phyloP scores from a whole-genome alignment of 148 eudicot genomes.

The Silene uniflora region DNA sequence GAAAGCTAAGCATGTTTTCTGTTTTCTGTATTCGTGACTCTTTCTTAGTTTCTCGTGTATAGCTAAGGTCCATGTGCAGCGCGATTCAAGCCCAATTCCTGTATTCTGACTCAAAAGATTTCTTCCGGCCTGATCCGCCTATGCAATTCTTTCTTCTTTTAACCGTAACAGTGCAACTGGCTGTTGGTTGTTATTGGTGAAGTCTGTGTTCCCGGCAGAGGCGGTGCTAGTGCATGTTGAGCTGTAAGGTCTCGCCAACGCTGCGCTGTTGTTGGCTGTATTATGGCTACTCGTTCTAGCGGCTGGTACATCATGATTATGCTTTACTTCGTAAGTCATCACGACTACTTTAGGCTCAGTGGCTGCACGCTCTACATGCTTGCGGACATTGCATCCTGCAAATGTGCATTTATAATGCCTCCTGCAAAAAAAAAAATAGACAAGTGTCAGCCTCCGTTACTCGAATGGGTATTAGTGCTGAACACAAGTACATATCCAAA shows the following conservation, averaged over 20 bases:
- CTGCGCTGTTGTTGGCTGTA: slow-evolving; percentile 34
- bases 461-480: too few relatives aligned
- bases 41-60: neutral
- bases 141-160: slow-evolving; percentile 65
- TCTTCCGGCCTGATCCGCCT: slow-evolving; percentile 10
- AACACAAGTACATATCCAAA: too few relatives aligned
- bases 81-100: slow-evolving; percentile 3
- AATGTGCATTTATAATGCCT: slow-evolving; percentile 87
- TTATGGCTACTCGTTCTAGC: slow-evolving; percentile 77
- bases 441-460: neutral
- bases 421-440: slow-evolving; percentile 42
- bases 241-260: slow-evolving; percentile 46
- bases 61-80: slow-evolving; percentile 15
- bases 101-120: slow-evolving; percentile 6
- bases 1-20: neutral
- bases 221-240: slow-evolving; percentile 29
- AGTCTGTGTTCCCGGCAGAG: slow-evolving; percentile 28
- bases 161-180: slow-evolving; percentile 46
- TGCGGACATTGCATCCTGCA: slow-evolving; percentile 79
- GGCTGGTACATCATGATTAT: slow-evolving; percentile 77
- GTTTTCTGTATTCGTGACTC: slow-evolving; percentile 13
- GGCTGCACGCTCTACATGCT: slow-evolving; percentile 84
- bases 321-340: slow-evolving; percentile 88
- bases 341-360: slow-evolving; percentile 76
- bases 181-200: slow-evolving; percentile 41